Evolutionary conservation across 306 rosid species (phyloP).

Genomic region (apple (Malus domestica)): DNA sequence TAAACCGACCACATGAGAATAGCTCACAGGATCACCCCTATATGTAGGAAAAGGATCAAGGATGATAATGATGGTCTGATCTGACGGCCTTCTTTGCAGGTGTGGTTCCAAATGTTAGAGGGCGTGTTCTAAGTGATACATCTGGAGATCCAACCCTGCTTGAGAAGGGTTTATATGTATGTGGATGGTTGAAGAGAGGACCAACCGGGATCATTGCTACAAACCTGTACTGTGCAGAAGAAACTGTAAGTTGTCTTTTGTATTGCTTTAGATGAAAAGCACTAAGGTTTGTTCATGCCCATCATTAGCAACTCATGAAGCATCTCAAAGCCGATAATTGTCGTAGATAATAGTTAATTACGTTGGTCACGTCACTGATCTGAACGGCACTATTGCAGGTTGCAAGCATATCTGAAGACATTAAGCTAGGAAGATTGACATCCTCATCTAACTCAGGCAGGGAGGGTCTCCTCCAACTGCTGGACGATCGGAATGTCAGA

Average conservation of each 20-base stretch:
- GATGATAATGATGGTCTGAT: background rate
- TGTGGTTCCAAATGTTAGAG: slow-evolving; percentile 68
- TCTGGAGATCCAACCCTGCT: slow-evolving; percentile 29
- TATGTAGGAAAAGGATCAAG: background rate
- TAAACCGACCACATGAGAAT: background rate
- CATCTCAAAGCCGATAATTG: background rate
- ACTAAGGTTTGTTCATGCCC: background rate
- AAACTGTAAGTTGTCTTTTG: slow-evolving; percentile 51
- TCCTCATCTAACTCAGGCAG: slow-evolving; percentile 41
- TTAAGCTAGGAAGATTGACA: slow-evolving; percentile 37
- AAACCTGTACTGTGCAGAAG: slow-evolving; percentile 84
- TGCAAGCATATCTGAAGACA: slow-evolving; percentile 68
- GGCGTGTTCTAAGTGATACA: slow-evolving; percentile 58
- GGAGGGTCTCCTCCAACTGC: slow-evolving; percentile 61
- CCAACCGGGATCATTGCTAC: slow-evolving; percentile 96
- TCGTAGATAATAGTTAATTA: no score
- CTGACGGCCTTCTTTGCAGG: slow-evolving; percentile 44
- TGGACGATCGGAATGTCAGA: slow-evolving; percentile 45
- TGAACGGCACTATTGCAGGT: slow-evolving; percentile 61
- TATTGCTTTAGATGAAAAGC: background rate
- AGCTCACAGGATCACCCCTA: background rate
- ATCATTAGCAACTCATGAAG: background rate
- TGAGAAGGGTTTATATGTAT: slow-evolving; percentile 79
- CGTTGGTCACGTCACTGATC: slow-evolving; percentile 13
- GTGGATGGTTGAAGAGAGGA: slow-evolving; percentile 98